Conservation (phyloP, 768 basidiomycete genomes). For the Ramaria sp. region DNA sequence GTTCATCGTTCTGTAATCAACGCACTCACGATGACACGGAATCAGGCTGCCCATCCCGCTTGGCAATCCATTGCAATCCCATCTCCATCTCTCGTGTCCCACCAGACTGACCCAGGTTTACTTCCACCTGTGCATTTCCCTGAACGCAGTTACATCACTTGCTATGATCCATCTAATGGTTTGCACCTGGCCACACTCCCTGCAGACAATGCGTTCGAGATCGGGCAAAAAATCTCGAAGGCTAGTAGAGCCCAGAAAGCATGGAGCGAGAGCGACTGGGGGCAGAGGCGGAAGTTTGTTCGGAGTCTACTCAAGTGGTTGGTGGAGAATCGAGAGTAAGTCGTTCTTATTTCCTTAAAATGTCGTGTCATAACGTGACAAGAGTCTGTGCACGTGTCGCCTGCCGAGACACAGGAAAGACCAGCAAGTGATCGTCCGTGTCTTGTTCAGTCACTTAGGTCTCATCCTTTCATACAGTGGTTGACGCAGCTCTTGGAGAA, state of each 20-base stretch:
- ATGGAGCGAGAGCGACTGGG: constrained; percentile 73
- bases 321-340: constrained; percentile 71
- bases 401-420: constrained; percentile 93
- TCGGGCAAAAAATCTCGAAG: constrained; percentile 53
- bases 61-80: constrained; percentile 45
- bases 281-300: constrained; percentile 71
- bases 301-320: constrained; percentile 87
- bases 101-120: constrained; percentile 43
- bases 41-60: constrained; percentile 44
- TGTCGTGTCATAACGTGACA: background rate
- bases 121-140: constrained; percentile 34
- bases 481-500: constrained; percentile 92
- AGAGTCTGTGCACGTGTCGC: constrained; percentile 68
- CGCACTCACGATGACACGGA: no score
- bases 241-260: constrained; percentile 55
- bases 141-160: constrained; percentile 67
- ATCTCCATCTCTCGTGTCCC: constrained; percentile 54
- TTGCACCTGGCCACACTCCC: constrained; percentile 69
- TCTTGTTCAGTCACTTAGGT: background rate
- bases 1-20: no score
- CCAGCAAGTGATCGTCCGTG: constrained; percentile 39
- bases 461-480: constrained; percentile 36
- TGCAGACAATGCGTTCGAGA: constrained; percentile 65
- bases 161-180: constrained; percentile 85
- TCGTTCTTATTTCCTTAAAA: background rate